These are phyloP conservation scores for Mycosarcoma mackinlayi DNA, from an alignment of 1,284 basidiomycete species.

Conservation along the genomic window DNA sequence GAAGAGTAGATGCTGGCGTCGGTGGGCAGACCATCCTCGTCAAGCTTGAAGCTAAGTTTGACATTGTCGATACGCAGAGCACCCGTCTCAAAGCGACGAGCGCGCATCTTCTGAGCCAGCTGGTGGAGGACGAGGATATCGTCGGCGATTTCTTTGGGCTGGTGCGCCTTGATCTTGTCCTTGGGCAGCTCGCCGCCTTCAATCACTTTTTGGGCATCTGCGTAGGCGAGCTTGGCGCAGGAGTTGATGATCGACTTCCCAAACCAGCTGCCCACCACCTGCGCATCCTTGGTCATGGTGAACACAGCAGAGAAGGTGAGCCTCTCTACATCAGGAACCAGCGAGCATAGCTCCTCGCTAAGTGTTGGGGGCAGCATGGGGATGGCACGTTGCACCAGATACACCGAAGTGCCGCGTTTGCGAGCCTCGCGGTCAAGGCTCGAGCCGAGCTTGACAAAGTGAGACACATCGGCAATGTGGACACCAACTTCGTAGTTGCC, in stretches of 20 bases:
- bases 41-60: slow-evolving; percentile 81
- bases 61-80: slow-evolving; percentile 80
- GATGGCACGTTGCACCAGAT: slow-evolving; percentile 91
- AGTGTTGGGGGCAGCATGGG: slow-evolving; percentile 94
- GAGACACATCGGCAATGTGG: slow-evolving; percentile 94
- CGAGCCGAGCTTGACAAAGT: slow-evolving; percentile 93
- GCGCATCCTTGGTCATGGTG: slow-evolving; percentile 84
- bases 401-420: slow-evolving; percentile 95
- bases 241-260: slow-evolving; percentile 93
- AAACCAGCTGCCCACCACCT: slow-evolving; percentile 87
- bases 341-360: slow-evolving; percentile 90
- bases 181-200: slow-evolving; percentile 75
- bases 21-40: slow-evolving; percentile 82
- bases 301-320: slow-evolving; percentile 80
- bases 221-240: slow-evolving; percentile 84
- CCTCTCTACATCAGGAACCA: slow-evolving; percentile 86
- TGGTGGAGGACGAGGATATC: slow-evolving; percentile 79
- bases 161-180: slow-evolving; percentile 69
- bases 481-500: slow-evolving; percentile 91
- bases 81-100: slow-evolving; percentile 82
- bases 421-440: slow-evolving; percentile 96
- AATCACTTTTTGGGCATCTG: slow-evolving; percentile 82
- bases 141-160: slow-evolving; percentile 75
- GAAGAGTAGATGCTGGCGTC: slow-evolving; percentile 79
- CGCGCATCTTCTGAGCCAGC: slow-evolving; percentile 77